phyloP scores from a whole-genome alignment of 2,329 filamentous ascomycete species.

The Penicillium hesseltinei region DNA sequence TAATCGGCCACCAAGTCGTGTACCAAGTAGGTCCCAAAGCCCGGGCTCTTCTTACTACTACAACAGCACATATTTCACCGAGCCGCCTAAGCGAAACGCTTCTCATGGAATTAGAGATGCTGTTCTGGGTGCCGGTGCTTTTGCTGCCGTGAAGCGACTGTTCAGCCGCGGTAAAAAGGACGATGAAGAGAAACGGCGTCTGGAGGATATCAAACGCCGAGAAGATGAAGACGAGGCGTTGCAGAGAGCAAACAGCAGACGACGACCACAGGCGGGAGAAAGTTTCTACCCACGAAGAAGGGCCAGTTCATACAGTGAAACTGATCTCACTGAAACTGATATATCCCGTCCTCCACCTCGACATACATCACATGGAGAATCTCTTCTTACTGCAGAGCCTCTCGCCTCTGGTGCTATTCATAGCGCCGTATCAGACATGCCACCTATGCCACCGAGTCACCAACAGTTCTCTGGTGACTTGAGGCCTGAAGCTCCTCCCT shows the following conservation, averaged over 20 bases:
- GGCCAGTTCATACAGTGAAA: slow-evolving; percentile 36
- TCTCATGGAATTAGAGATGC: slow-evolving; percentile 58
- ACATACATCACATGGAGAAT: slow-evolving; percentile 32
- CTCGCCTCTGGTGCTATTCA: slow-evolving; percentile 32
- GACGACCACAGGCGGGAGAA: slow-evolving; percentile 67
- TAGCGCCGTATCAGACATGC: slow-evolving; percentile 34
- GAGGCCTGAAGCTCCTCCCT: slow-evolving; percentile 21
- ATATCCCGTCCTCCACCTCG: slow-evolving; percentile 28
- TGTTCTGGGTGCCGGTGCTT: slow-evolving; percentile 65
- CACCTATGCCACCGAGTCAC: slow-evolving; percentile 43
- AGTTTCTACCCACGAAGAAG: slow-evolving; percentile 45
- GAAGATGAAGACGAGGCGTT: slow-evolving; percentile 54
- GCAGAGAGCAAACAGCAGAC: slow-evolving; percentile 54
- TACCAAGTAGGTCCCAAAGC: slow-evolving; percentile 34
- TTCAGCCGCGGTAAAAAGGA: slow-evolving; percentile 58
- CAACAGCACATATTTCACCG: slow-evolving; percentile 41
- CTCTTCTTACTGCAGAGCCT: slow-evolving; percentile 34
- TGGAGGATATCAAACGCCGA: slow-evolving; percentile 53
- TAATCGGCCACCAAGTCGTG: slow-evolving; percentile 36
- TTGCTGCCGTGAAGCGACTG: slow-evolving; percentile 58
- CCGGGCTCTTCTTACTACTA: slow-evolving; percentile 40
- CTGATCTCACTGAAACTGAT: slow-evolving; percentile 39
- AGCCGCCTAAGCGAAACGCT: slow-evolving; percentile 45
- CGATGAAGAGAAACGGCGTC: slow-evolving; percentile 58
- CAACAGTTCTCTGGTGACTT: slow-evolving; percentile 37